A percentile compares a stretch with the other conserved stretches of the same genome.
Evolutionary conservation across 164 flowering plant genomes (phyloP).

Genomic region (Vitis cinerea): DNA sequence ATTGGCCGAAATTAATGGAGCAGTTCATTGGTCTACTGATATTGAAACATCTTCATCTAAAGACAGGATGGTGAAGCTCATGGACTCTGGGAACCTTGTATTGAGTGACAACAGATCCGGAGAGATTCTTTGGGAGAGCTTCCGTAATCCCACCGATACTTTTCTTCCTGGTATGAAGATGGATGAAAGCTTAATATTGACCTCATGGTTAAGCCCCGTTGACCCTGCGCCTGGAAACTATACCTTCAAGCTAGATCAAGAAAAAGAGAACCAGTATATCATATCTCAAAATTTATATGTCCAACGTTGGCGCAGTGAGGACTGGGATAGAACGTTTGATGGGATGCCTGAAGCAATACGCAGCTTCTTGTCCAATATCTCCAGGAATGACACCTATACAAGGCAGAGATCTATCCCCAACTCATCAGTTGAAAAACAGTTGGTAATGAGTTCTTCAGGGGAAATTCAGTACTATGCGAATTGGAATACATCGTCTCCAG

Average conservation of each 20-base stretch:
- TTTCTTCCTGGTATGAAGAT: conserved; percentile 12
- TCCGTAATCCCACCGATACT: conserved; percentile 21
- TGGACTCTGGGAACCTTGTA: conserved; percentile 24
- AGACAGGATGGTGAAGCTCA: conserved; percentile 4
- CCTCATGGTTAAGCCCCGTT: not conserved
- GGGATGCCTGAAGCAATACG: not conserved
- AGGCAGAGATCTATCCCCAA: too few species aligned
- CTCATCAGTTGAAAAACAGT: too few species aligned
- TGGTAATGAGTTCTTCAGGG: too few species aligned
- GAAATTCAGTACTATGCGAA: conserved; percentile 7
- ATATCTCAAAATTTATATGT: not conserved
- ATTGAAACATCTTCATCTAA: conserved; percentile 3
- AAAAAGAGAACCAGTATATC: not conserved
- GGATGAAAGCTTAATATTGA: not conserved
- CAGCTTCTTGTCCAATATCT: not conserved
- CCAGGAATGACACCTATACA: not conserved
- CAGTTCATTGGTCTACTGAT: conserved; percentile 17
- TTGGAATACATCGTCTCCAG: not conserved
- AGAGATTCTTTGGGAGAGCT: conserved; percentile 26
- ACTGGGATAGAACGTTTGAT: not conserved
- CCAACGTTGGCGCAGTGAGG: too few species aligned
- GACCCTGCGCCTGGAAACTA: not conserved
- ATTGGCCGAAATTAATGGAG: conserved; percentile 9
- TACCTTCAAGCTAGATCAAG: not conserved
- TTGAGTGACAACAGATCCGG: not conserved